phyloP scores from a whole-genome alignment of 1,284 basidiomycete genomes.

The Sanghuangporus baumii region DNA sequence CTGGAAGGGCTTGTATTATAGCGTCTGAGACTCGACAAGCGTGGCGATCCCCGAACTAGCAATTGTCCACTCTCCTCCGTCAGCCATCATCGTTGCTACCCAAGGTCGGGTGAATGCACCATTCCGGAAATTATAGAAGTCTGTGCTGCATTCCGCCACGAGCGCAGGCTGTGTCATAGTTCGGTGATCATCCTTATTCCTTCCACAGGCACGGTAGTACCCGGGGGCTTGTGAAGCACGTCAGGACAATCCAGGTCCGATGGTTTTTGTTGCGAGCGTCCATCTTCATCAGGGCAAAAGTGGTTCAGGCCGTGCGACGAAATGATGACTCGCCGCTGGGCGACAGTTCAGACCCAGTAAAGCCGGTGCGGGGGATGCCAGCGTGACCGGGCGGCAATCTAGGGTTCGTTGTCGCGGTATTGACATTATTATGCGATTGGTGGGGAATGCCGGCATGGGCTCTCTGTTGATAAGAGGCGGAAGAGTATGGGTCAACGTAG shows the following conservation, averaged over 20 bases:
- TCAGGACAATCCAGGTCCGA: background rate
- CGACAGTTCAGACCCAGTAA: slow-evolving; percentile 10
- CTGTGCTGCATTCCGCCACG: slow-evolving; percentile 1
- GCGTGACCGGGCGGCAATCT: slow-evolving; percentile 4
- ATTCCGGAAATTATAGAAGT: background rate
- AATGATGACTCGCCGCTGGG: slow-evolving; percentile 10
- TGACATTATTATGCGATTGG: slow-evolving; percentile 1
- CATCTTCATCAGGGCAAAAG: slow-evolving; percentile 12
- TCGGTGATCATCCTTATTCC: background rate
- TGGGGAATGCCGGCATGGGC: slow-evolving; percentile 4
- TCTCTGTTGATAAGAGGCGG: slow-evolving; percentile 13
- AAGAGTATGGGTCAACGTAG: slow-evolving; percentile 13
- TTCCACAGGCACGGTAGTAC: background rate
- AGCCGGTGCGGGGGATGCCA: slow-evolving; percentile 8
- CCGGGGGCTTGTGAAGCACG: background rate
- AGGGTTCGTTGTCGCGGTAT: background rate
- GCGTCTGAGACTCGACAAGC: background rate
- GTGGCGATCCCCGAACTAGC: background rate
- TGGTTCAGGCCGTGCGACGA: slow-evolving; percentile 13
- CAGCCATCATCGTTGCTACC: background rate
- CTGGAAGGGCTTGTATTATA: slow-evolving; percentile 2
- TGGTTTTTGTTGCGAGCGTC: background rate
- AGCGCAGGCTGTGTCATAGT: slow-evolving; percentile 3
- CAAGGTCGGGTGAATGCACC: background rate
- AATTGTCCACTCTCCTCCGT: background rate